Conservation (phyloP, 2,329 filamentous ascomycete species). For the Endothia cerciana region DNA sequence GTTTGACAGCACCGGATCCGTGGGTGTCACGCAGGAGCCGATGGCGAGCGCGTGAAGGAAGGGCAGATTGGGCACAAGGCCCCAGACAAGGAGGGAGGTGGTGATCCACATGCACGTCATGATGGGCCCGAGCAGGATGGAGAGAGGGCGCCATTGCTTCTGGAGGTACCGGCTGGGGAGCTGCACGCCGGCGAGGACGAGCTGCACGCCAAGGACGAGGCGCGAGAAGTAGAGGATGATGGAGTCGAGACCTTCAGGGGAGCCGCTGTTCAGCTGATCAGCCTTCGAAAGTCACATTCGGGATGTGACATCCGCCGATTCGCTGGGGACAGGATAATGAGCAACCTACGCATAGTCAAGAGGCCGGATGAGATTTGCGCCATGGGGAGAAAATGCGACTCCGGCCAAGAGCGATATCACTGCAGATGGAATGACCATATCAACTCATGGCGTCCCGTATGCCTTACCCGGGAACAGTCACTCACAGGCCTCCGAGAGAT, state of each 20-base stretch:
- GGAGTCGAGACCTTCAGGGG: conserved; percentile 62
- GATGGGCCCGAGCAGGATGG: conserved; percentile 76
- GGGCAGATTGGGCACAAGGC: conserved; percentile 68
- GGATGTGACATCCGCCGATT: not conserved
- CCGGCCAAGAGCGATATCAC: conserved; percentile 85
- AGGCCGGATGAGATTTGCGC: conserved; percentile 74
- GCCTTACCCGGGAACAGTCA: conserved; percentile 32
- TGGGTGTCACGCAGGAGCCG: conserved; percentile 88
- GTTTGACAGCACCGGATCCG: conserved; percentile 85
- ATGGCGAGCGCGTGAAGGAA: conserved; percentile 81
- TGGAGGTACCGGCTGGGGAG: conserved; percentile 81
- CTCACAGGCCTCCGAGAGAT: conserved; percentile 86
- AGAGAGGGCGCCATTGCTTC: conserved; percentile 76
- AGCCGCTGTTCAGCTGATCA: conserved; percentile 38
- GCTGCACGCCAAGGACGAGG: conserved; percentile 85
- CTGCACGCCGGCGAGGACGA: conserved; percentile 87
- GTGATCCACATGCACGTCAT: conserved; percentile 88
- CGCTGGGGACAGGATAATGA: not conserved
- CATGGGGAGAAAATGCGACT: conserved; percentile 77
- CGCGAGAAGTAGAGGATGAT: conserved; percentile 85
- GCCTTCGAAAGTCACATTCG: not conserved
- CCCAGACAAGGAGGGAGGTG: conserved; percentile 81
- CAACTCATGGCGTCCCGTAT: not conserved
- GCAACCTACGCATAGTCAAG: conserved; percentile 66
- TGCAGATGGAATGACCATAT: conserved; percentile 38